Conservation (phyloP, 2,329 filamentous ascomycete species). For the Talaromyces funiculosus region DNA sequence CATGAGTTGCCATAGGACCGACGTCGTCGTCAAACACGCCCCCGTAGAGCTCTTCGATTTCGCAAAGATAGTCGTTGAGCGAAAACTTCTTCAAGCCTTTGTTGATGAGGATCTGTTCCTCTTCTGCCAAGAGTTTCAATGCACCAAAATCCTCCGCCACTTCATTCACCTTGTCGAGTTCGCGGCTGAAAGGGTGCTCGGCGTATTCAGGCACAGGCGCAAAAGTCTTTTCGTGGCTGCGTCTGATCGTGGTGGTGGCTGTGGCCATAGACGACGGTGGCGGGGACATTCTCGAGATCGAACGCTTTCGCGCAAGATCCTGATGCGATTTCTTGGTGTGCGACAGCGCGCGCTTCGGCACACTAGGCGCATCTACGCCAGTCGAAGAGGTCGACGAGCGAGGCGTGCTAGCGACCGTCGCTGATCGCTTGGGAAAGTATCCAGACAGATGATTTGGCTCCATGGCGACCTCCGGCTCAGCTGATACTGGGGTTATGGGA, state of each 20-base stretch:
- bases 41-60: slow-evolving; percentile 66
- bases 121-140: slow-evolving; percentile 61
- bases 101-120: slow-evolving; percentile 63
- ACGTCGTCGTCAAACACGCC: slow-evolving; percentile 52
- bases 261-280: slow-evolving; percentile 32
- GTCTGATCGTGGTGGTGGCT: slow-evolving; percentile 29
- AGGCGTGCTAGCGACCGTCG: slow-evolving; percentile 56
- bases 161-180: slow-evolving; percentile 88
- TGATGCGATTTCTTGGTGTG: slow-evolving; percentile 87
- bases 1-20: slow-evolving; percentile 27
- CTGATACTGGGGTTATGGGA: slow-evolving; percentile 27
- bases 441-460: slow-evolving; percentile 52
- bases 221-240: slow-evolving; percentile 33
- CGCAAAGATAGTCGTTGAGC: slow-evolving; percentile 76
- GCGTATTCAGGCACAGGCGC: slow-evolving; percentile 31
- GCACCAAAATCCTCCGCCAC: slow-evolving; percentile 81
- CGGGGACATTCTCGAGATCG: slow-evolving; percentile 49
- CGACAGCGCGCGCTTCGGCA: slow-evolving; percentile 73
- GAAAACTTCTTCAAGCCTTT: slow-evolving; percentile 68
- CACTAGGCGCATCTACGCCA: slow-evolving; percentile 54
- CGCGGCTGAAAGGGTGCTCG: slow-evolving; percentile 74
- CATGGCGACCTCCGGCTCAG: slow-evolving; percentile 39
- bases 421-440: slow-evolving; percentile 65
- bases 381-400: slow-evolving; percentile 43
- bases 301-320: slow-evolving; percentile 64